Percentiles rank a stretch among this genome's conserved stretches.
phyloP scores from a whole-genome alignment of 2,329 filamentous ascomycete genomes.

The Penicillium sp. region DNA sequence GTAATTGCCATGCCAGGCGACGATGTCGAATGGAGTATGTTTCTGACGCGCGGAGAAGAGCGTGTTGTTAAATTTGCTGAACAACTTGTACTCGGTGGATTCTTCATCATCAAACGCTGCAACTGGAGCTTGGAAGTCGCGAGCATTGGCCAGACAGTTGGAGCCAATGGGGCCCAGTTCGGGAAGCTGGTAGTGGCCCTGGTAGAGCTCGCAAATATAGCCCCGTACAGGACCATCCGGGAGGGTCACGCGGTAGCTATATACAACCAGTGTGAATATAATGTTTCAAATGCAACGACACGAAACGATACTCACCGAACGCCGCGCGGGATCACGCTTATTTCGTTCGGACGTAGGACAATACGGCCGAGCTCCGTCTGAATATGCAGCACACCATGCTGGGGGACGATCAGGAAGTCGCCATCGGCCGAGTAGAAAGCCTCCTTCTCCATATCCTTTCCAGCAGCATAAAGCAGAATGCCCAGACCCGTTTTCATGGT shows the following conservation, averaged over 20 bases:
- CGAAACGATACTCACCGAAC: constrained; percentile 49
- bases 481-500: constrained; percentile 75
- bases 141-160: constrained; percentile 69
- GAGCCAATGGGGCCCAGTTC: constrained; percentile 72
- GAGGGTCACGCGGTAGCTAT: constrained; percentile 65
- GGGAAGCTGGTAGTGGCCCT: constrained; percentile 69
- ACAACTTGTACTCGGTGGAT: constrained; percentile 53
- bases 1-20: constrained; percentile 78
- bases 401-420: constrained; percentile 72
- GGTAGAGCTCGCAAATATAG: constrained; percentile 73
- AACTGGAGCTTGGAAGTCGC: constrained; percentile 72
- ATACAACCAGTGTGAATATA: neutral
- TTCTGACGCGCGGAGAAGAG: constrained; percentile 65
- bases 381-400: constrained; percentile 72
- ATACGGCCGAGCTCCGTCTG: constrained; percentile 73
- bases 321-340: constrained; percentile 71
- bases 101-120: constrained; percentile 65
- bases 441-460: constrained; percentile 71
- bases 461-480: constrained; percentile 77
- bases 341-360: constrained; percentile 74
- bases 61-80: constrained; percentile 64
- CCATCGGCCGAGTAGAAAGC: constrained; percentile 85
- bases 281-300: no score
- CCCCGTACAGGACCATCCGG: constrained; percentile 62
- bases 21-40: constrained; percentile 75